Base-by-base conservation (phyloP, 345 rosid genomes). In the Hibiscus syriacus region DNA sequence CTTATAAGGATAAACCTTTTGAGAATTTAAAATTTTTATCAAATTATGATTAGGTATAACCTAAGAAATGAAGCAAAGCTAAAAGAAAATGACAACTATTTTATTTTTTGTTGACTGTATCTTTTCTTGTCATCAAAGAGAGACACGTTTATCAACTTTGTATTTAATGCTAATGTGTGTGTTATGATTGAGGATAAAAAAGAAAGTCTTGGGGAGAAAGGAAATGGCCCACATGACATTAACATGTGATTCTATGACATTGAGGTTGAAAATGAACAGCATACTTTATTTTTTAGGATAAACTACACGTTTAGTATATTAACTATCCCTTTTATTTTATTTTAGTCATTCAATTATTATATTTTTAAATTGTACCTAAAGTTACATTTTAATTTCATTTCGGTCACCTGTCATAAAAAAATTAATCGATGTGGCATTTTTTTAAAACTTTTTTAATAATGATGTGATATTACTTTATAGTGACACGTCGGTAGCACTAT, bases 121-220 rank as follows among this genome's bases (percentile, higher is more conserved):
- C 23, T 65, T 49, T 66, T 52, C 23, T 65, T 49, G 36, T 34
- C 59, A 49, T 32, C 26, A 20, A 66, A 66, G 38, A 10, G 20
- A 56, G 46, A 64, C 73, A 77, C 38, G 62, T 26, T 66, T 34
- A 19, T 56, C 46, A 48, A 19, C 39, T 67, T 52, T 55, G 10
- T 20, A 13, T 30, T 6, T 20, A 38, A 61, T 48, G 68, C 46
- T 56, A 19, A 41, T 32, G 23, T 34, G 3, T 39, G 55, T 61
- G 10, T 13, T 22, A 61, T 68, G 64, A 73, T 53, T 60, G 53
- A 29, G 38, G 13, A 22, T 27, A 55, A 36, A 52, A 66, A 67
- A 3, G 52, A 25, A 36, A 39, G 45, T 6, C 25, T 36, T 56
- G 32, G 19, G 12, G 26, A 12, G 19, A 17, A 49, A 49, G 10